Evolutionary conservation across 2,329 filamentous ascomycete genomes (phyloP).

Genomic region (Ophiosphaerella herpotricha): DNA sequence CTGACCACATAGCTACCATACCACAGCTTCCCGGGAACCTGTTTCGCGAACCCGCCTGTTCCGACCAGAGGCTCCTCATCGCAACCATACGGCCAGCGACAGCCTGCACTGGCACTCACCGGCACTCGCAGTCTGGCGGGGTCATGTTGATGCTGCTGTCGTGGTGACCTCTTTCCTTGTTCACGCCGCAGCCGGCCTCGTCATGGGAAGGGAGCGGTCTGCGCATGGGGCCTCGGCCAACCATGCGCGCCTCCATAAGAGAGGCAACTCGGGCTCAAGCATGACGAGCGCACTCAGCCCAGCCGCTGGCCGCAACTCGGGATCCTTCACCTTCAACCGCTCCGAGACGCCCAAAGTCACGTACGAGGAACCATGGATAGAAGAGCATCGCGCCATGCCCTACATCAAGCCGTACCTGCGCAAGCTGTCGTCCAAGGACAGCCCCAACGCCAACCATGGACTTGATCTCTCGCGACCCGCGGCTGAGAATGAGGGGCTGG

Average conservation of each 20-base stretch:
- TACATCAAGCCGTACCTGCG: conserved; percentile 62
- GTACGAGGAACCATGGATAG: conserved; percentile 41
- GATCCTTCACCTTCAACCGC: conserved; percentile 39
- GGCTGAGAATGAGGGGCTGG: conserved; percentile 57
- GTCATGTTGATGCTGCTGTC: conserved; percentile 18
- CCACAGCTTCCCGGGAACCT: conserved; percentile 1
- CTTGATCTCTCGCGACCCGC: conserved; percentile 61
- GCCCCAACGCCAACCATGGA: conserved; percentile 44
- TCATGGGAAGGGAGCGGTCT: conserved; percentile 7
- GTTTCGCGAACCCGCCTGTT: not conserved
- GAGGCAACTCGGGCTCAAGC: conserved; percentile 47
- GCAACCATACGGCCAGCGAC: conserved; percentile 10
- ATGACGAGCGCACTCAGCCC: conserved; percentile 42
- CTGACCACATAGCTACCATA: no score
- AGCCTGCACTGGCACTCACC: conserved; percentile 11
- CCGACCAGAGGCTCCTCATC: not conserved
- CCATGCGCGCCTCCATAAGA: conserved; percentile 48
- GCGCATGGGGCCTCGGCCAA: conserved; percentile 27
- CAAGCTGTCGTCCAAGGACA: conserved; percentile 57
- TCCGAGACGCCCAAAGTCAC: conserved; percentile 41
- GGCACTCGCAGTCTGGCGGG: conserved; percentile 2
- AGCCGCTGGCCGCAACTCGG: conserved; percentile 23
- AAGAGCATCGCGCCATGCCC: conserved; percentile 31
- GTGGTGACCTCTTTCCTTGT: conserved; percentile 19
- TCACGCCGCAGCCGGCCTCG: not conserved